Evolutionary conservation across 352 stramenopile genomes (phyloP), one percentile per base, ranked within the genome.

Genomic region (Pythium phragmiticola): DNA sequence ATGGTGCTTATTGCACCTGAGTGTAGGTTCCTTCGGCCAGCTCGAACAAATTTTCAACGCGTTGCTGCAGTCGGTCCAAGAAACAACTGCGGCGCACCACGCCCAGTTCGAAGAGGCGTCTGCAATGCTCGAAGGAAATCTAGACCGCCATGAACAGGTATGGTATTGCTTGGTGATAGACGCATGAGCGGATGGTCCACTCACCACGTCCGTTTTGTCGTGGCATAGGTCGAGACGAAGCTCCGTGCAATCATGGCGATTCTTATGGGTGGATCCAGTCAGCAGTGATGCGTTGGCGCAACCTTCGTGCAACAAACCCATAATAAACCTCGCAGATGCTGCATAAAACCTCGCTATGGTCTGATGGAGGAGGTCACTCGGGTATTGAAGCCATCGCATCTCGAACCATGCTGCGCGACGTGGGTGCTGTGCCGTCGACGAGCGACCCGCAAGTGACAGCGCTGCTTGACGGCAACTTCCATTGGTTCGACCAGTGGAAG

Each of bases 401-500:
- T 11, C 21, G 16, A 16, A 63, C 30, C 36, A 51, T 68, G 62
- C 62, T 68, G n/a, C 34, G 19, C 7, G 45, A 43, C 21, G 62
- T 68, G 5, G 23, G 50, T 6, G 39, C 51, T 33, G 53, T 63
- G 16, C 2, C 55, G 13, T 57, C 55, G 52, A 65, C 60, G 19
- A 65, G 46, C 21, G 78, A 90, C 52, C 65, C 60, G 3, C 82
- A 88, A 54, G n/a, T 87, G 7, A 65, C 53, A 36, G 57, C 52
- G 21, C 30, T 84, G 21, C 26, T 75, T 21, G 33, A 72, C 4
- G 30, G 33, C 1, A 14, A 42, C 4, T 83, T 77, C 33, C 39
- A 74, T n/a, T 69, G 75, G 53, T 89, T 86, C 48, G 56, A 75
- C 28, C 78, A 89, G 52, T 91, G 82, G 82, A 88, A 81, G 47